Conservation (phyloP, 1,284 basidiomycete species). For the Mycosarcoma mackinlayi region DNA sequence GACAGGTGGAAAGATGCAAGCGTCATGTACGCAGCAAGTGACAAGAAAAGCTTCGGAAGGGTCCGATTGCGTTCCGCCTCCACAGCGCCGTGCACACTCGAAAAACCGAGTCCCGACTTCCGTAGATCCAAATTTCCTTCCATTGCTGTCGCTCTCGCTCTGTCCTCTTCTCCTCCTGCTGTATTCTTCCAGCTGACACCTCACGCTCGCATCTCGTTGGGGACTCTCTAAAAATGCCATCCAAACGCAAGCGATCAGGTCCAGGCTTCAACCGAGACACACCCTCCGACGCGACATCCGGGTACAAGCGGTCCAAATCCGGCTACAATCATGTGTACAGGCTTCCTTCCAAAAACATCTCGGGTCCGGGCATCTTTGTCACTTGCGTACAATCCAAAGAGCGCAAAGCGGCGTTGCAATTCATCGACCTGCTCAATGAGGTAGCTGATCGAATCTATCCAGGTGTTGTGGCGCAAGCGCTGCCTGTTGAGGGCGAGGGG, state of each 20-base stretch:
- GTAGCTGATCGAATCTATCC: constrained; percentile 54
- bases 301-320: constrained; percentile 21
- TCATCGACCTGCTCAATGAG: constrained; percentile 59
- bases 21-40: background rate
- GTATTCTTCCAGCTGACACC: background rate
- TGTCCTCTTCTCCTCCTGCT: background rate
- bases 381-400: constrained; percentile 59
- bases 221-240: constrained; percentile 19
- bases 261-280: constrained; percentile 39
- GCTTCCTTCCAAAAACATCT: constrained; percentile 33
- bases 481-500: constrained; percentile 3
- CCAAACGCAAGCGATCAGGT: constrained; percentile 45
- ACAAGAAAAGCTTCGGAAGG: background rate
- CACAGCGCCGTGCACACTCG: background rate
- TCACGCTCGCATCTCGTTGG: background rate
- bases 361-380: constrained; percentile 59
- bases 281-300: constrained; percentile 1
- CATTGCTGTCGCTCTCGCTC: background rate
- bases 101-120: constrained; percentile 8
- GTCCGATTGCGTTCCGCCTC: constrained; percentile 3
- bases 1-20: background rate
- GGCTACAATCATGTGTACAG: constrained; percentile 40
- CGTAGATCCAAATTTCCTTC: constrained; percentile 1
- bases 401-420: constrained; percentile 61
- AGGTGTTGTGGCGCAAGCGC: constrained; percentile 29